These are phyloP conservation scores for Davidsoniella neocaledoniae DNA, from an alignment of 2,329 filamentous ascomycete genomes.

Conservation along the genomic window DNA sequence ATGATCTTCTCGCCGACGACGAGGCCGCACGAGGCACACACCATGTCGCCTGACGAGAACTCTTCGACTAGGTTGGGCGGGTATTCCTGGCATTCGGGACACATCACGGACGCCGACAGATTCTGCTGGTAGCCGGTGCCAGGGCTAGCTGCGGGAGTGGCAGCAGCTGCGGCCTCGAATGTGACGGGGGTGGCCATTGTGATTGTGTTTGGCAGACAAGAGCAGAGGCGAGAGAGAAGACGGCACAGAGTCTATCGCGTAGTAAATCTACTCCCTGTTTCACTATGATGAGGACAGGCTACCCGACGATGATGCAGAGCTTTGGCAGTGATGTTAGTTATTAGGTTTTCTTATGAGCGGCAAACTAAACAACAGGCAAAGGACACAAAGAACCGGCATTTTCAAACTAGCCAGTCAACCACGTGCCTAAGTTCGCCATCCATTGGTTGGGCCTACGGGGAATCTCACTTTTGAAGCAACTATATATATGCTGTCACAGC, in stretches of 20 bases:
- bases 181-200: not conserved
- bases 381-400: too few relatives aligned
- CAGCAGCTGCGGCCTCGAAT: not conserved
- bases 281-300: not conserved
- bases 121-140: constrained; percentile 53
- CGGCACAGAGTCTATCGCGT: not conserved
- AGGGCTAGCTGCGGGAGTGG: constrained; percentile 8
- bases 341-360: not conserved
- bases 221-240: too few relatives aligned
- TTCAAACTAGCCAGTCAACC: too few relatives aligned
- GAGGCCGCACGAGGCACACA: constrained; percentile 80
- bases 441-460: too few relatives aligned
- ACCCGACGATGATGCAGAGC: not conserved
- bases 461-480: too few relatives aligned
- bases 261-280: not conserved
- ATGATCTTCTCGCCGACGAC: constrained; percentile 84
- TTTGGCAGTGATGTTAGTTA: not conserved
- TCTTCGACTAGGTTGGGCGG: constrained; percentile 92
- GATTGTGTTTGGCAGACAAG: not conserved
- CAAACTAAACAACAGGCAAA: too few relatives aligned
- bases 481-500: too few relatives aligned
- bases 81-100: constrained; percentile 76
- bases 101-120: constrained; percentile 70
- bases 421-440: too few relatives aligned
- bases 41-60: constrained; percentile 79